These are phyloP conservation scores for Lenwebbia sp. DNA, from an alignment of 345 rosid species.

Conservation along the genomic window DNA sequence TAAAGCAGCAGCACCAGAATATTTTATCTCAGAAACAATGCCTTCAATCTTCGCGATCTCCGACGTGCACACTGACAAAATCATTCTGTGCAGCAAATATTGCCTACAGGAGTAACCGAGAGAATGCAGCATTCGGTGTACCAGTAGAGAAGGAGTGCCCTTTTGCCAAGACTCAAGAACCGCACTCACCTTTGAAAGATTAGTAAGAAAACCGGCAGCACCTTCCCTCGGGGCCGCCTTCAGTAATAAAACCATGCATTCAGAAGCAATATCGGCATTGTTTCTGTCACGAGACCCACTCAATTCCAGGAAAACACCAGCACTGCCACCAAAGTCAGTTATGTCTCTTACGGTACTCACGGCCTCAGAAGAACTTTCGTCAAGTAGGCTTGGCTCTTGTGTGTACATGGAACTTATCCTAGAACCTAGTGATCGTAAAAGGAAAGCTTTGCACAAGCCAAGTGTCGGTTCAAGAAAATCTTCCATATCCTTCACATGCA, in stretches of 20 bases:
- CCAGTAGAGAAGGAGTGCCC: conserved; percentile 27
- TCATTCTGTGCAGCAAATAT: conserved; percentile 77
- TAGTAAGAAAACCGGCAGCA: conserved; percentile 70
- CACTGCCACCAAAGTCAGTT: conserved; percentile 66
- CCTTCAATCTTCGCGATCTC: conserved; percentile 59
- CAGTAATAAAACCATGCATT: conserved; percentile 60
- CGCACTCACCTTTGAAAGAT: conserved; percentile 54
- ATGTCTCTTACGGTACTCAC: conserved; percentile 53
- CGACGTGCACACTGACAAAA: conserved; percentile 50
- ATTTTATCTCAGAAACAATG: conserved; percentile 52
- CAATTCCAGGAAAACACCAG: conserved; percentile 55
- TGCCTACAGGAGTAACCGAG: conserved; percentile 79
- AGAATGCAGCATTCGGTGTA: conserved; percentile 69
- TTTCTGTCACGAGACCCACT: conserved; percentile 32
- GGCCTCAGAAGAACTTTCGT: conserved; percentile 34
- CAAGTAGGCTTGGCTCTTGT: conserved; percentile 54
- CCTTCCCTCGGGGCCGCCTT: conserved; percentile 94
- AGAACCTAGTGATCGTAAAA: conserved; percentile 48
- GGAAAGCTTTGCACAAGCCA: conserved; percentile 70
- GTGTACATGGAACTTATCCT: conserved; percentile 34
- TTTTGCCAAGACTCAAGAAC: conserved; percentile 56
- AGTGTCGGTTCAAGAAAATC: conserved; percentile 93
- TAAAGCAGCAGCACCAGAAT: conserved; percentile 36
- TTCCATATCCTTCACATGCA: conserved; percentile 86
- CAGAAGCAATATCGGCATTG: conserved; percentile 69